phyloP scores from a whole-genome alignment of 202 grass and related monocot genomes.

The Setaria italica region DNA sequence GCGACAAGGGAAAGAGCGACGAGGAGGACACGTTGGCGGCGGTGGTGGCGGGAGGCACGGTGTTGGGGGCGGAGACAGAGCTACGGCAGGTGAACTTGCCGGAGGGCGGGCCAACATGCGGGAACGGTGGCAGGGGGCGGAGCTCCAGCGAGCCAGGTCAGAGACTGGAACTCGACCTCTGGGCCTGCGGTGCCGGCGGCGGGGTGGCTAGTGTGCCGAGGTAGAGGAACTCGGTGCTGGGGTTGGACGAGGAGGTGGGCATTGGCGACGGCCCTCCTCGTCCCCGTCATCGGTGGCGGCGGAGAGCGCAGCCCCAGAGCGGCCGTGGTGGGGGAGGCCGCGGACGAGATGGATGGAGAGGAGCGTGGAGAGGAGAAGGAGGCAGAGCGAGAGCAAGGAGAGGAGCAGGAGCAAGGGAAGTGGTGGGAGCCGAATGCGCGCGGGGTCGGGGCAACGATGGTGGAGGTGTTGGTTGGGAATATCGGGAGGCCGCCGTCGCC shows the following conservation, averaged over 20 bases:
- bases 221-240: constrained; percentile 93
- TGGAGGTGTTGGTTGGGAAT: constrained; percentile 70
- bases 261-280: constrained; percentile 65
- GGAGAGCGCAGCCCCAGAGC: not conserved
- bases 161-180: not conserved
- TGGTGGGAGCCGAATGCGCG: not conserved
- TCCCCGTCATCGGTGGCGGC: constrained; percentile 16
- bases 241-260: constrained; percentile 69
- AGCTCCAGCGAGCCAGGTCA: constrained; percentile 81
- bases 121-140: constrained; percentile 84
- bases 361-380: constrained; percentile 62
- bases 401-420: constrained; percentile 63
- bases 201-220: constrained; percentile 79
- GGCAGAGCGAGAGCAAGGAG: constrained; percentile 64
- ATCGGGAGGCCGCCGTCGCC: constrained; percentile 36
- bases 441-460: constrained; percentile 52
- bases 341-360: constrained; percentile 65
- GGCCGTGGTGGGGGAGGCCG: constrained; percentile 33
- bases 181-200: constrained; percentile 7
- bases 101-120: constrained; percentile 60
- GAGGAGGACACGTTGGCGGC: constrained; percentile 49
- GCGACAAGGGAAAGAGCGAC: constrained; percentile 59
- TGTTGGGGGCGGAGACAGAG: constrained; percentile 54
- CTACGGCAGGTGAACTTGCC: constrained; percentile 52
- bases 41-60: constrained; percentile 35